These are phyloP conservation scores for Skeletonema menzelii DNA, from an alignment of 108 stramenopile species.

Conservation along the genomic window DNA sequence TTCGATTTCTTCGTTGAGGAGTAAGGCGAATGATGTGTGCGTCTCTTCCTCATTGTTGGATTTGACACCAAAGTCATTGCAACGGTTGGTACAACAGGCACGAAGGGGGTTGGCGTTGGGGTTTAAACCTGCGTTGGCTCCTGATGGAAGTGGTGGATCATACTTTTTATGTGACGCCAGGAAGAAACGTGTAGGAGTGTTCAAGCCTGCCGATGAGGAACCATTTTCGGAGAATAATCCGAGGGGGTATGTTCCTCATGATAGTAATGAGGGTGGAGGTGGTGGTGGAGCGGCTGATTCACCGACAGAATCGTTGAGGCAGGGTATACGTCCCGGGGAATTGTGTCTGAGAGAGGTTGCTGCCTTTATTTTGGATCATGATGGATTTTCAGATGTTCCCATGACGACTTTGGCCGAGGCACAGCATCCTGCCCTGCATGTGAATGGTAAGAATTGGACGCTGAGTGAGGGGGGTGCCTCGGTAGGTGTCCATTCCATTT, in stretches of 20 bases:
- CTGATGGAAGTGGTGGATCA: slow-evolving; percentile 96
- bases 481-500: slow-evolving; percentile 78
- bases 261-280: slow-evolving; percentile 30
- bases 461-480: slow-evolving; percentile 81
- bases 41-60: slow-evolving; percentile 72
- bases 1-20: slow-evolving; percentile 43
- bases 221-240: slow-evolving; percentile 98
- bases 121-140: slow-evolving; percentile 83
- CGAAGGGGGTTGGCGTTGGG: slow-evolving; percentile 71
- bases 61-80: slow-evolving; percentile 58
- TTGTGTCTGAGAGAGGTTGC: slow-evolving; percentile 96
- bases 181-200: slow-evolving; percentile 88
- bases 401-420: slow-evolving; percentile 96
- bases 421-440: slow-evolving; percentile 88
- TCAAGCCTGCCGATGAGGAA: slow-evolving; percentile 99
- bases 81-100: slow-evolving; percentile 60
- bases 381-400: slow-evolving; percentile 86
- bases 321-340: slow-evolving; percentile 93
- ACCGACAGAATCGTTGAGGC: slow-evolving; percentile 55
- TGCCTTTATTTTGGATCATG: slow-evolving; percentile 93
- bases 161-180: slow-evolving; percentile 92
- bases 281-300: slow-evolving; percentile 13
- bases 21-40: slow-evolving; percentile 58
- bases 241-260: slow-evolving; percentile 70
- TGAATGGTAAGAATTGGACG: slow-evolving; percentile 66